These are phyloP conservation scores for Rheum nobile DNA, from an alignment of 148 eudicot genomes.

Conservation along the genomic window DNA sequence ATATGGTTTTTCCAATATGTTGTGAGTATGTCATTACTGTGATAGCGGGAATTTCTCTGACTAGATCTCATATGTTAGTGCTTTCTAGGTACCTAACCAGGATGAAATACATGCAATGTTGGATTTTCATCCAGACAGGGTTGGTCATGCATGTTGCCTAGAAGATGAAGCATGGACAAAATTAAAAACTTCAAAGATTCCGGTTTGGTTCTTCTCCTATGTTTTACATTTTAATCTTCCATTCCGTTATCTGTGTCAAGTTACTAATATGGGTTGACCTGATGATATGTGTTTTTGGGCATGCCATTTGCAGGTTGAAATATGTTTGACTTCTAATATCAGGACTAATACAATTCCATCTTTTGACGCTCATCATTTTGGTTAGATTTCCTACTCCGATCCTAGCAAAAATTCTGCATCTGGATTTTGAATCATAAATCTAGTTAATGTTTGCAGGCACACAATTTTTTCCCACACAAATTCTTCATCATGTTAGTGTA, in stretches of 20 bases:
- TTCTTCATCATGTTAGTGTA: neutral
- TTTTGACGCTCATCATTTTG: conserved; percentile 86
- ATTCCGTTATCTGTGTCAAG: neutral
- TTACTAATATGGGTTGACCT: neutral
- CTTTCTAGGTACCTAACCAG: conserved; percentile 76
- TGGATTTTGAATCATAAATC: neutral
- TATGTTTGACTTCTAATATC: conserved; percentile 96
- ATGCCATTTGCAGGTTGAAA: conserved; percentile 67
- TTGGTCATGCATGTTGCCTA: conserved; percentile 96
- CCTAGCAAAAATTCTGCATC: neutral
- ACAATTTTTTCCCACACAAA: neutral
- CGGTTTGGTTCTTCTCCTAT: conserved; percentile 31
- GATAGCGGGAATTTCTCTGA: conserved; percentile 19
- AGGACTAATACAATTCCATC: conserved; percentile 67
- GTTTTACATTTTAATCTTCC: neutral
- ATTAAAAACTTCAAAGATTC: conserved; percentile 54
- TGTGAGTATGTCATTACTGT: neutral
- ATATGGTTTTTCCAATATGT: neutral
- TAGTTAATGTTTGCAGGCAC: neutral
- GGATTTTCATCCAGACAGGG: conserved; percentile 72
- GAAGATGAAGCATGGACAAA: conserved; percentile 74
- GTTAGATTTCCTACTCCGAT: conserved; percentile 31
- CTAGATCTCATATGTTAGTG: conserved; percentile 36
- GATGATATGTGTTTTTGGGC: neutral
- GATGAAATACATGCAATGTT: conserved; percentile 84